Base-by-base conservation (phyloP, 768 basidiomycete species). In the Boletus eberwhitei region DNA sequence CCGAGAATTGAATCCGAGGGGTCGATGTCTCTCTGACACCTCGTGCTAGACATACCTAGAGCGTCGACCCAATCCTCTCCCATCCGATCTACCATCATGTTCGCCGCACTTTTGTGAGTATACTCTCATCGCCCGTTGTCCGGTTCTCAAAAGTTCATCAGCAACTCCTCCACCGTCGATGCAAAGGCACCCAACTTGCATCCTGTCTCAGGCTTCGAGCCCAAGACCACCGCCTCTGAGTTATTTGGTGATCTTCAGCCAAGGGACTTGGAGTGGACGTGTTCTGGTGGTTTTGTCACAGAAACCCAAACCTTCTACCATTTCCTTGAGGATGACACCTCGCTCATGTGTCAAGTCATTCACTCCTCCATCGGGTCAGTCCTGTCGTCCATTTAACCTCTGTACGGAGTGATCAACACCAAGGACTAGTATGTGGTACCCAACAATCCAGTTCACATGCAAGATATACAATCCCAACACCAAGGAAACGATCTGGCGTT, bases 281-380 rank as follows among this genome's bases (percentile, higher is more conserved):
- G 90, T 70, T 76, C 84, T 0, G 78, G 84, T 46, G 93, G 95
- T 2, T 96, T 98, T 69, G 80, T 83, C 24, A 88, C 93, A 0
- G 97, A 98, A 71, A 97, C 96, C 0, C 93, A 97, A 68, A 79
- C 70, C 0, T 98, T 87, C 74, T 99, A 99, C 72, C 76, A 86
- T 42, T 79, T 88, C 62, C 77, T 89, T 8, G 83, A 85, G 35
- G 90, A 95, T 75, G 95, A 93, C 6, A 81, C 80, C 16, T 79
- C 82, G 49, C 57, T 94, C 57, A 86, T 88, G 83, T 85, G 81
- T 65, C 93, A 94, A 72, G 78, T 94, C 50, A 93, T 95, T 62
- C 88, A 94, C 74, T 93, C 91, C 2, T 78, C 88, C 29, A 81
- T 93, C 50, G 95, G 94, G 94, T 94, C 63, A 69, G 90, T 77